A percentile compares a stretch with the other conserved stretches of the same genome.
Conservation (phyloP, 2,329 filamentous ascomycete species). For the Nemania diffusa region DNA sequence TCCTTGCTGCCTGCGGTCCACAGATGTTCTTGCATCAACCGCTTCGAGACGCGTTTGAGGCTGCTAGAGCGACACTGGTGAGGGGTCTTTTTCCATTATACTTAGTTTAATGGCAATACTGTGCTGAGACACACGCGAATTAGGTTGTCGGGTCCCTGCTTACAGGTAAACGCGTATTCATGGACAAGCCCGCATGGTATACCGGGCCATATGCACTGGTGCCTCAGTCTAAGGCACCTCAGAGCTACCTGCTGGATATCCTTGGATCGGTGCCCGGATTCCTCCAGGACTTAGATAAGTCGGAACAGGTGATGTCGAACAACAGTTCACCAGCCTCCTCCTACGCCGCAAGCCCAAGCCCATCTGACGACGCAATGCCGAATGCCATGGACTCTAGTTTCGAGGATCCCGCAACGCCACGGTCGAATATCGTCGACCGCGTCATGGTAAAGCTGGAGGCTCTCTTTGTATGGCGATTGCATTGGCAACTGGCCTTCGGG, state of each 20-base stretch:
- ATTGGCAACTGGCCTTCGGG: constrained; percentile 13
- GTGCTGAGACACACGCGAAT: not conserved
- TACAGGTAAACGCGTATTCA: constrained; percentile 6
- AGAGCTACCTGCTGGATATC: constrained; percentile 24
- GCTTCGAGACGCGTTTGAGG: constrained; percentile 20
- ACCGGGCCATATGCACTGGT: constrained; percentile 9
- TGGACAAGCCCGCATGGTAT: constrained; percentile 15
- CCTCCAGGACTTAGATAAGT: constrained; percentile 2
- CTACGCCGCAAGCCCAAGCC: not conserved
- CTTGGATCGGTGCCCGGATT: constrained; percentile 15
- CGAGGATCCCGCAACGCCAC: not conserved
- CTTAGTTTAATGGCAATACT: not conserved
- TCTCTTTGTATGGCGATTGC: constrained; percentile 13
- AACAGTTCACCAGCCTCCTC: not conserved
- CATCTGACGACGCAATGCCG: not conserved
- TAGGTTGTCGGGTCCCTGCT: constrained; percentile 22
- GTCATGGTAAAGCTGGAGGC: not conserved
- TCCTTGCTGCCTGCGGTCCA: constrained; percentile 14
- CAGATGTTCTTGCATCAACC: constrained; percentile 20
- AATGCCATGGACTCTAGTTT: not conserved
- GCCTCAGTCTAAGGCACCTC: constrained; percentile 4
- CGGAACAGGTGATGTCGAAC: not conserved
- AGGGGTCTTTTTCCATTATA: not conserved
- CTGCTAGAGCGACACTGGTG: constrained; percentile 19
- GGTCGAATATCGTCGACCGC: not conserved